Percentiles rank a stretch among this genome's conserved stretches.
These are phyloP conservation scores for Fragosphaeria purpurea DNA, from an alignment of 2,329 filamentous ascomycete species.

Conservation along the genomic window DNA sequence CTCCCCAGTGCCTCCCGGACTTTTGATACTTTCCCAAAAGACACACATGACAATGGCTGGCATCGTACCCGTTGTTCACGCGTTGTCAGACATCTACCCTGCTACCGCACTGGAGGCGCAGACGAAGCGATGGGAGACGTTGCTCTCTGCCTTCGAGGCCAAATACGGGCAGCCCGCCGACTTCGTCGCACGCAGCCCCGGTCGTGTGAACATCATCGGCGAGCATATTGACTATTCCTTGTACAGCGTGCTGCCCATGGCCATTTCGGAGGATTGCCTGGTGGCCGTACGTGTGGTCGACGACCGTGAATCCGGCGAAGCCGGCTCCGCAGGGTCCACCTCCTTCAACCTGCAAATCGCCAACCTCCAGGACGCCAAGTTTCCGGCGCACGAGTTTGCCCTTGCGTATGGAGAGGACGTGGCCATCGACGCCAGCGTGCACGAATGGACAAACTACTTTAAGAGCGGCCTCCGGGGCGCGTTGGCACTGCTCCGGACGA, in stretches of 20 bases:
- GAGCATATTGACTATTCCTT: conserved; percentile 99
- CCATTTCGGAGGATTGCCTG: conserved; percentile 82
- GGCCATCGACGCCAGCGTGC: conserved; percentile 70
- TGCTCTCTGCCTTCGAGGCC: conserved; percentile 61
- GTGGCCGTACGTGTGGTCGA: conserved; percentile 61
- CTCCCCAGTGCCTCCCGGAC: too few relatives aligned
- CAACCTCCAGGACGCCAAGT: conserved; percentile 69
- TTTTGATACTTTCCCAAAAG: not conserved
- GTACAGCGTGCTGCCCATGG: conserved; percentile 92
- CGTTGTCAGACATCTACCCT: conserved; percentile 76
- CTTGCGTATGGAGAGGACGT: conserved; percentile 51
- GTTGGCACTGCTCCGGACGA: conserved; percentile 63
- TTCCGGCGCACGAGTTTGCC: conserved; percentile 63
- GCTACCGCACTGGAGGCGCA: conserved; percentile 58
- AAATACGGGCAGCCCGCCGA: conserved; percentile 60
- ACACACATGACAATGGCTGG: conserved; percentile 35
- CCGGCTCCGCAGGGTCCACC: conserved; percentile 35
- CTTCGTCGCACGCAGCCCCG: conserved; percentile 83
- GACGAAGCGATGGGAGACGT: conserved; percentile 61
- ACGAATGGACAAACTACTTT: conserved; percentile 99
- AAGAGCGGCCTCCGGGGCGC: conserved; percentile 82
- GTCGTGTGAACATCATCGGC: conserved; percentile 95
- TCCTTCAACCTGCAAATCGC: conserved; percentile 63
- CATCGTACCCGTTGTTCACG: conserved; percentile 62
- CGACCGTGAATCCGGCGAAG: conserved; percentile 33